Conservation (phyloP, 768 basidiomycete species). For the Kwoniella heveanensis region DNA sequence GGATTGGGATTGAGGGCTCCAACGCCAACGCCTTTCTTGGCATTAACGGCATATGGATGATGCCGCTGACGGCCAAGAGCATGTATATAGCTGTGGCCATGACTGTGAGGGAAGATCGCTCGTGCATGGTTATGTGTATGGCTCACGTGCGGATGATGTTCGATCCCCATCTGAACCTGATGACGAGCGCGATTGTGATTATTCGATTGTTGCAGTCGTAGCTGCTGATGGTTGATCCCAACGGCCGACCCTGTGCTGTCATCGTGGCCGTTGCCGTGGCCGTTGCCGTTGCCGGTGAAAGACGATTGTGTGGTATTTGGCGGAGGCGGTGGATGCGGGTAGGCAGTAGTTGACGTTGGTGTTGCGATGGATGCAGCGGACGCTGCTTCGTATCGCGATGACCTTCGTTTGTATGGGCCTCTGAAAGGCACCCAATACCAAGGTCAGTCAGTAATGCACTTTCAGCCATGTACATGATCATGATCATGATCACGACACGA, state of each 20-base stretch:
- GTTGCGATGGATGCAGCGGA: neutral
- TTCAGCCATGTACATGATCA: too few species aligned
- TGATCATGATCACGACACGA: too few species aligned
- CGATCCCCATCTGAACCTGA: neutral
- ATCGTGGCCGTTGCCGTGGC: neutral
- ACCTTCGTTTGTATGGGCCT: constrained; percentile 46
- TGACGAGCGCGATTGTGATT: neutral
- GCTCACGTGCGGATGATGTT: neutral
- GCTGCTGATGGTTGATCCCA: too few species aligned
- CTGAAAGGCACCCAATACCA: too few species aligned
- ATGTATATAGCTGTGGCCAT: too few species aligned
- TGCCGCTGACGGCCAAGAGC: too few species aligned
- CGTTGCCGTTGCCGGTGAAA: neutral
- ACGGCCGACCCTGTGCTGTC: too few species aligned
- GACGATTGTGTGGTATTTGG: neutral
- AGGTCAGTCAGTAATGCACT: constrained; percentile 1
- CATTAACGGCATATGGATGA: too few species aligned
- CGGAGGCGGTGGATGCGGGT: neutral
- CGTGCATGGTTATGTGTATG: neutral
- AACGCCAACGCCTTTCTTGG: too few species aligned
- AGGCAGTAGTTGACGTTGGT: too few species aligned
- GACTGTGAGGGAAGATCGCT: neutral
- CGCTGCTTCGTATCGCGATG: constrained; percentile 20
- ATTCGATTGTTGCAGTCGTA: too few species aligned
- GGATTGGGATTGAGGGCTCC: too few species aligned